Evolutionary conservation across 1,139 yeast genomes (phyloP).

Genomic region (Hanseniaspora sp.): DNA sequence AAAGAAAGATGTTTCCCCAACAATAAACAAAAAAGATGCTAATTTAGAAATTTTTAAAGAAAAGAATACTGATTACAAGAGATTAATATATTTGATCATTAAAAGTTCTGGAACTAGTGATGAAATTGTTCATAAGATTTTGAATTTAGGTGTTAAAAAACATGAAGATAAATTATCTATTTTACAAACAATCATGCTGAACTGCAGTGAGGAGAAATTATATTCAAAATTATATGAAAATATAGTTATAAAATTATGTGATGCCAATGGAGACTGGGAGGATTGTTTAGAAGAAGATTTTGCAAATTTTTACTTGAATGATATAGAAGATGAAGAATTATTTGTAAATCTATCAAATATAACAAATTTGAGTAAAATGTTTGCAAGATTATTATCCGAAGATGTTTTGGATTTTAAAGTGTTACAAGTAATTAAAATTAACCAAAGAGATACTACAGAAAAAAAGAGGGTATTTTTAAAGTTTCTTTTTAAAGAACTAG

Average conservation of each 20-base stretch:
- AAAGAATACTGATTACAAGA: slow-evolving; percentile 52
- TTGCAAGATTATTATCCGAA: slow-evolving; percentile 73
- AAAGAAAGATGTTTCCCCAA: slow-evolving; percentile 15
- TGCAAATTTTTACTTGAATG: slow-evolving; percentile 39
- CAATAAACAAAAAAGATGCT: slow-evolving; percentile 20
- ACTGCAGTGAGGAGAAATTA: slow-evolving; percentile 79
- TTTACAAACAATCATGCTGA: slow-evolving; percentile 66
- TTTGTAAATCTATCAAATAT: slow-evolving; percentile 38
- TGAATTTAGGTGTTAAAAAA: slow-evolving; percentile 39
- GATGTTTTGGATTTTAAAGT: slow-evolving; percentile 60
- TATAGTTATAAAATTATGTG: slow-evolving; percentile 57
- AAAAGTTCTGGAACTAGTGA: slow-evolving; percentile 92
- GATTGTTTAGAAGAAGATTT: slow-evolving; percentile 44
- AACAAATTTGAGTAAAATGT: slow-evolving; percentile 70
- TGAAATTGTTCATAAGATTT: slow-evolving; percentile 81
- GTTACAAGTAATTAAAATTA: slow-evolving; percentile 42
- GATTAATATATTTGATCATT: slow-evolving; percentile 65
- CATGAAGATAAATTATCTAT: slow-evolving; percentile 35
- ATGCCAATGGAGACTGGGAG: slow-evolving; percentile 46
- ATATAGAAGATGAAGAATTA: slow-evolving; percentile 58
- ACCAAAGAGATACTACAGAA: slow-evolving; percentile 64
- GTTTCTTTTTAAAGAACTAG: slow-evolving; percentile 68
- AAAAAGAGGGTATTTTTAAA: slow-evolving; percentile 75
- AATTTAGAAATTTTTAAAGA: slow-evolving; percentile 63
- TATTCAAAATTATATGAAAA: slow-evolving; percentile 80